phyloP scores from a whole-genome alignment of 495 filamentous ascomycete species.

The Podospora anserina region DNA sequence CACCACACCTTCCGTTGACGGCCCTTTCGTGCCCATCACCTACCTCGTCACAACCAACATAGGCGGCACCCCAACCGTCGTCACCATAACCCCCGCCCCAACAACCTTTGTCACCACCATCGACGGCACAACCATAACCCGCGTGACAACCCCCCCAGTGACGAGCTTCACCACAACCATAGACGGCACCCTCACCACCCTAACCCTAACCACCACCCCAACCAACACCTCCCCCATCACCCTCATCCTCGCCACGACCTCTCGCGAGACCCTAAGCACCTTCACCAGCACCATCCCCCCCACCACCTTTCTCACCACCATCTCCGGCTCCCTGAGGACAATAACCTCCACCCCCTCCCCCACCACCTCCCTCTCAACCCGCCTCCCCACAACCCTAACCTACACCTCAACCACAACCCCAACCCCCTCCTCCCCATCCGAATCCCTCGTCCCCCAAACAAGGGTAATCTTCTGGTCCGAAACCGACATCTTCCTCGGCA shows the following conservation, averaged over 20 bases:
- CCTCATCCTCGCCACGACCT: constrained; percentile 29
- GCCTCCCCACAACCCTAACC: constrained; percentile 21
- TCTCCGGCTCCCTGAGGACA: constrained; percentile 30
- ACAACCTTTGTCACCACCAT: constrained; percentile 32
- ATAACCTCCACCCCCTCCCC: constrained; percentile 31
- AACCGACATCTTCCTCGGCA: constrained; percentile 36
- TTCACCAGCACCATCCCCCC: constrained; percentile 26
- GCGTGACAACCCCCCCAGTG: constrained; percentile 26
- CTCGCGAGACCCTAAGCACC: constrained; percentile 26
- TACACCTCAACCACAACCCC: constrained; percentile 24
- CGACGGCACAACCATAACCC: constrained; percentile 27
- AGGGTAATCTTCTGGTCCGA: constrained; percentile 26
- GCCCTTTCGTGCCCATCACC: constrained; percentile 22
- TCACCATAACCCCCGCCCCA: constrained; percentile 21
- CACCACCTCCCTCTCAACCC: constrained; percentile 24
- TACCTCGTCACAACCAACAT: constrained; percentile 25
- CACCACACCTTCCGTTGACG: constrained; percentile 18
- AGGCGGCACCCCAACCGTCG: constrained; percentile 30
- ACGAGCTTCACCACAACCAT: constrained; percentile 31
- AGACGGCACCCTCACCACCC: constrained; percentile 28
- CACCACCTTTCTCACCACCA: constrained; percentile 30
- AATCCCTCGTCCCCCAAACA: constrained; percentile 5
- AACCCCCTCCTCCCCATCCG: constrained; percentile 7
- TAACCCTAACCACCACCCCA: constrained; percentile 29
- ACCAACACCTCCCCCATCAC: constrained; percentile 29